Conservation (phyloP, 805 yeast species). For the Lachancea mirantina region DNA sequence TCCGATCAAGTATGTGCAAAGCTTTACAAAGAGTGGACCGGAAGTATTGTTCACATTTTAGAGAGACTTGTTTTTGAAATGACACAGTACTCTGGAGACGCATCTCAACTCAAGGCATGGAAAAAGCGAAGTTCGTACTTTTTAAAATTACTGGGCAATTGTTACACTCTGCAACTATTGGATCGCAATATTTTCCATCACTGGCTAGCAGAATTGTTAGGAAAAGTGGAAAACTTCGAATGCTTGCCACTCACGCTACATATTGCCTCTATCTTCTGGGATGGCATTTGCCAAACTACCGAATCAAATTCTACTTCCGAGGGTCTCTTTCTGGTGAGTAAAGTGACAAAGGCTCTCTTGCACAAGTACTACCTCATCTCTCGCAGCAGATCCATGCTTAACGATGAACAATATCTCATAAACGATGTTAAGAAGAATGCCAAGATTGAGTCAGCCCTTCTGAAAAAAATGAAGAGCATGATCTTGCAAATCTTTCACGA, state of each 20-base stretch:
- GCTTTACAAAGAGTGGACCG: slow-evolving; percentile 89
- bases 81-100: slow-evolving; percentile 25
- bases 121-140: slow-evolving; percentile 51
- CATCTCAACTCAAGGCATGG: slow-evolving; percentile 31
- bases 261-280: slow-evolving; percentile 64
- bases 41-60: slow-evolving; percentile 56
- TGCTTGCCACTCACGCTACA: slow-evolving; percentile 44
- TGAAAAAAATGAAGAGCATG: slow-evolving; percentile 21
- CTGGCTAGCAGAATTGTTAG: slow-evolving; percentile 54
- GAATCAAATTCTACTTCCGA: slow-evolving; percentile 27
- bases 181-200: slow-evolving; percentile 55
- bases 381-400: slow-evolving; percentile 28
- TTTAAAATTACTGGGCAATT: slow-evolving; percentile 50
- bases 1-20: slow-evolving; percentile 38
- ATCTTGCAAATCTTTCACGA: slow-evolving; percentile 28
- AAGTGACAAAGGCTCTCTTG: slow-evolving; percentile 54
- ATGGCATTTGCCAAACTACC: slow-evolving; percentile 41
- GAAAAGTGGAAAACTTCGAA: slow-evolving; percentile 31
- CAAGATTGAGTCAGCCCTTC: slow-evolving; percentile 24
- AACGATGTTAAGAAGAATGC: slow-evolving; percentile 33
- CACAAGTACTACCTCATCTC: slow-evolving; percentile 38
- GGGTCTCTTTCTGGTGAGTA: slow-evolving; percentile 46
- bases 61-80: slow-evolving; percentile 31
- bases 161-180: slow-evolving; percentile 62
- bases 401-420: slow-evolving; percentile 33